Base-by-base conservation (phyloP, 352 stramenopile genomes). In the Phytopythium aichiense region DNA sequence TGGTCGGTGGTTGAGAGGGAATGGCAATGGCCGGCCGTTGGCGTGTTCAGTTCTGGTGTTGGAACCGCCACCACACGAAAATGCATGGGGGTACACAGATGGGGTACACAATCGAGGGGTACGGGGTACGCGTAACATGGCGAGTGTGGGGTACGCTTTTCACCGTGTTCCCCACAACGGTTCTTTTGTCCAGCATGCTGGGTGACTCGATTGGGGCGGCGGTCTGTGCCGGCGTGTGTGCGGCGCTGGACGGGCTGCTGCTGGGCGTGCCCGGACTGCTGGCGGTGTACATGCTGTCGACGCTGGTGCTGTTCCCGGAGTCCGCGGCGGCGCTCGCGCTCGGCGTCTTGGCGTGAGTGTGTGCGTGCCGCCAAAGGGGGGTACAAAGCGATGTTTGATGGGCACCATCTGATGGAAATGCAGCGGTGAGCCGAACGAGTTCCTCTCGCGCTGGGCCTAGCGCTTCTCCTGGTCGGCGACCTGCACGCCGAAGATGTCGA, bases 401-500 rank as follows among this genome's bases (percentile, higher is more conserved):
- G 48, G 22, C 33, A 5, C 7, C 7, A 15, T 52, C 46, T 3
- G 25, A 56, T 38, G 28, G 20, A 18, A 12, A 40, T 46, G 35
- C 22, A 43, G 30, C 31, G n/a, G 0, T 23, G 52, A 42, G 52
- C 22, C 37, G 33, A 22, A 28, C 31, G 31, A 18, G 31, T 40
- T 20, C 18, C 31, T 42, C 31, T 43, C 52, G 33, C 52, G 31
- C 52, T 58, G 31, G 37, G 55, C 53, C 52, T 16, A 60, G 37
- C 66, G 65, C 18, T 72, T 76, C 54, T 88, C 87, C 56, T 87
- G 68, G 55, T 89, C 80, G 8, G 81, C 75, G 40, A 92, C 72
- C 48, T 92, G 80, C 18, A 76, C 73, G 22, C 77, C 81, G 65
- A 92, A 91, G 37, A 92, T 77, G 61, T 94, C 84, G 48, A 94